phyloP scores from a whole-genome alignment of 257 asterid genomes.

The Hygrophila difformis region DNA sequence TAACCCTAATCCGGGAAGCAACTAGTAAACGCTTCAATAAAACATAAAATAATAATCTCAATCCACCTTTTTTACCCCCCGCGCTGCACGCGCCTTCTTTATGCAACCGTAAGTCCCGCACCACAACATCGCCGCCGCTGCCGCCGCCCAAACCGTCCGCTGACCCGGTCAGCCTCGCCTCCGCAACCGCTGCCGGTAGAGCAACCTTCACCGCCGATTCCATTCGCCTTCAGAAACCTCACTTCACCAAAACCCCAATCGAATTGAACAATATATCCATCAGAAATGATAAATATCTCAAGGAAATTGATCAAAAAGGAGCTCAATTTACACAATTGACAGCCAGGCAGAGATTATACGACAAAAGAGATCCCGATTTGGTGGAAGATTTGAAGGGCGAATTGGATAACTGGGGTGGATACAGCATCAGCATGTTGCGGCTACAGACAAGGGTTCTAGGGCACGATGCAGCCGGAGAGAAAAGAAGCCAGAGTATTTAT shows the following conservation, averaged over 20 bases:
- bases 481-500: slow-evolving; percentile 24
- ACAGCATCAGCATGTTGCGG: slow-evolving; percentile 36
- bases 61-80: slow-evolving; percentile 31
- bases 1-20: not conserved
- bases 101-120: slow-evolving; percentile 35
- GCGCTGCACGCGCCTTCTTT: slow-evolving; percentile 30
- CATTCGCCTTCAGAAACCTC: slow-evolving; percentile 28
- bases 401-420: slow-evolving; percentile 15
- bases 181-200: slow-evolving; percentile 27
- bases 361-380: slow-evolving; percentile 8
- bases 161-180: slow-evolving; percentile 54
- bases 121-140: slow-evolving; percentile 23
- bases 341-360: not conserved
- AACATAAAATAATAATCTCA: slow-evolving; percentile 8
- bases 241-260: slow-evolving; percentile 24
- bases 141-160: slow-evolving; percentile 38
- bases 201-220: slow-evolving; percentile 31
- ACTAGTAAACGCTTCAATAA: slow-evolving; percentile 15
- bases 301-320: slow-evolving; percentile 16
- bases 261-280: slow-evolving; percentile 18
- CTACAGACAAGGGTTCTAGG: slow-evolving; percentile 31
- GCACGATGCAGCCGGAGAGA: slow-evolving; percentile 30
- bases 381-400: slow-evolving; percentile 2
- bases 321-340: slow-evolving; percentile 21
- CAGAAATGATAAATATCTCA: slow-evolving; percentile 11